A percentile compares a stretch with the other conserved stretches of the same genome.
Evolutionary conservation across 495 filamentous ascomycete genomes (phyloP).

Genomic region (Podospora anserina): DNA sequence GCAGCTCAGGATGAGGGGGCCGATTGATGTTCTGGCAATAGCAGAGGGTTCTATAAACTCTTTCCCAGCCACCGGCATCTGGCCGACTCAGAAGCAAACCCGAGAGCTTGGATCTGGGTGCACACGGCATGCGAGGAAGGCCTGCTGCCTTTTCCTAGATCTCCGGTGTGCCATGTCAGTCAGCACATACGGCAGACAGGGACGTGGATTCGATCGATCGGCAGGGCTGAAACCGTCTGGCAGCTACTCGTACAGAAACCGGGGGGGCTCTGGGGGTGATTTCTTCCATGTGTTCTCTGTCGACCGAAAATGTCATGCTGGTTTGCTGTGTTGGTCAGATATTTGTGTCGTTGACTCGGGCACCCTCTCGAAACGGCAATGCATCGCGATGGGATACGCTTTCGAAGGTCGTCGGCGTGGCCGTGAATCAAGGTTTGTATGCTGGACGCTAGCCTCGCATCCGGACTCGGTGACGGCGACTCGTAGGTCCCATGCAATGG

Average conservation of each 20-base stretch:
- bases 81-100: not conserved
- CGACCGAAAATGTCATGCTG: too few species aligned
- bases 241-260: not conserved
- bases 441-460: not conserved
- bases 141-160: too few species aligned
- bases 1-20: too few species aligned
- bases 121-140: too few species aligned
- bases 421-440: not conserved
- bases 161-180: not conserved
- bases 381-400: not conserved
- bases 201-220: conserved; percentile 18
- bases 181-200: not conserved
- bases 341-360: not conserved
- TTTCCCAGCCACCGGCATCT: not conserved
- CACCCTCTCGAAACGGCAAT: not conserved
- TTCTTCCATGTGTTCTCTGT: not conserved
- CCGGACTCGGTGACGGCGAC: not conserved
- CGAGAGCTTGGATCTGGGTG: not conserved
- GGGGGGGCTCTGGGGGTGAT: not conserved
- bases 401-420: not conserved
- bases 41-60: not conserved
- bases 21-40: too few species aligned
- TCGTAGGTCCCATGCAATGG: not conserved
- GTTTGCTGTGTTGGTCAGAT: not conserved
- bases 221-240: conserved; percentile 28